Conservation (phyloP, 192 early-diverging fungal genomes). For the Coemansia sp. region DNA sequence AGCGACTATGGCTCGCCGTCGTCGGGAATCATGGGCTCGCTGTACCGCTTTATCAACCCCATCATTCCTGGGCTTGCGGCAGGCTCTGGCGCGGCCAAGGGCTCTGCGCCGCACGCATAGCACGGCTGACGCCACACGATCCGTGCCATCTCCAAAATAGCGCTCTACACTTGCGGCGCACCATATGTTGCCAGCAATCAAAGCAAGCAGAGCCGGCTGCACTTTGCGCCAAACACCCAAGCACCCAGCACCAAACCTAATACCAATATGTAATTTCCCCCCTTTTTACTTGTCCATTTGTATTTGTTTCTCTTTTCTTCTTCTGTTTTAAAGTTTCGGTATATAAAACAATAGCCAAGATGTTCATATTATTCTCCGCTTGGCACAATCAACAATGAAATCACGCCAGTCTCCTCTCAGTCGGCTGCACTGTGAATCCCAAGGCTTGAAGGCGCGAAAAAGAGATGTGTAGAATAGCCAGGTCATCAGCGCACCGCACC, state of each 20-base stretch:
- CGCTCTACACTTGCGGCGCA: neutral
- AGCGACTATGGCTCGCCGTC: conserved; percentile 14
- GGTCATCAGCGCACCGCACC: neutral
- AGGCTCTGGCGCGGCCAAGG: conserved; percentile 3
- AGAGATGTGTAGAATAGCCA: neutral
- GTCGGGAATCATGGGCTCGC: conserved; percentile 34
- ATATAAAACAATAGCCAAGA: neutral
- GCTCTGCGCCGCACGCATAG: conserved; percentile 7
- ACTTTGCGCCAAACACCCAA: neutral
- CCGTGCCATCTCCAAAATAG: conserved; percentile 13
- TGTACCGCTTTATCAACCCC: conserved; percentile 44
- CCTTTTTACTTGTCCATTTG: neutral
- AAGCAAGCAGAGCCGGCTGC: neutral
- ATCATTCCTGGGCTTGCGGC: conserved; percentile 27
- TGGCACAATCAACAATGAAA: neutral
- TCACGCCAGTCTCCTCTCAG: neutral
- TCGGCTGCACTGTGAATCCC: neutral
- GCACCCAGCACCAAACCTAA: too few relatives aligned
- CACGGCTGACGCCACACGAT: conserved; percentile 7
- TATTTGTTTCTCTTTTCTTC: conserved; percentile 4
- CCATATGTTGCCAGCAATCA: too few relatives aligned
- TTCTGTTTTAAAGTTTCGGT: neutral
- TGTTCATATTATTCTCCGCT: neutral
- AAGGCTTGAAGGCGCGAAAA: neutral
- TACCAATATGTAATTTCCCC: conserved; percentile 10